Evolutionary conservation across 768 basidiomycete species (phyloP), one percentile per base, ranked within the genome.

Genomic region (Trichaptum fuscoviolaceum): DNA sequence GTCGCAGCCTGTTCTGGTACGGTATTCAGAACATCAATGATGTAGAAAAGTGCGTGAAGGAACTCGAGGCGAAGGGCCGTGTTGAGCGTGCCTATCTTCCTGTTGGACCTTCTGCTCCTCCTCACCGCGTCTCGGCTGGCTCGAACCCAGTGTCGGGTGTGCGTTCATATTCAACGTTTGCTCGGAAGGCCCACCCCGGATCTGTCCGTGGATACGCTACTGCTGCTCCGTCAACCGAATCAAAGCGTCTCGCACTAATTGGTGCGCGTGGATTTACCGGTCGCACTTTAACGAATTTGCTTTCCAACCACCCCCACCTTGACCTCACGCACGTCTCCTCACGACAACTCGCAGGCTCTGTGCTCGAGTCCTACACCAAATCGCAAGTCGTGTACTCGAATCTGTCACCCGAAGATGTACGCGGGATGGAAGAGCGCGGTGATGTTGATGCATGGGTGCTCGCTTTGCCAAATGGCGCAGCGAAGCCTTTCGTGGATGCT

Each of bases 391-490:
- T 75, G 18, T 98, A 97, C 79, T 85, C 87, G 67, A 93, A 96
- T 77, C 83, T 99, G 18, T 89, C 88, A 0, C 75, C 83, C 10
- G 79, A 82, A 66, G 92, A 97, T 70, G 91, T 98, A 10, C 88
- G 93, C 75, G 81, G 79, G 74, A 91, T 99, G 89, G 97, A 98
- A 78, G 88, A 89, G 77, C 81, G 87, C 63, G 89, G 91, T 9
- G 91, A 91, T 73, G 94, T 99, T 20, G 96, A 99, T 74, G 96
- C 95, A 9, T 99, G 97, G 96, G 87, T 99, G 64, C 96, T 98
- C 92, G 97, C 97, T 1, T 84, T 99, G 62, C 97, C 97, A n/a
- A 99, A 99, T 70, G 97, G 97, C 23, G 85, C 94, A 25, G 91
- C 92, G 80, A 95, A 96, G 77, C 96, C 96, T 0, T 99, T 96